Conservation (phyloP, 1,284 basidiomycete species). For the Exobasidium rhododendri region DNA sequence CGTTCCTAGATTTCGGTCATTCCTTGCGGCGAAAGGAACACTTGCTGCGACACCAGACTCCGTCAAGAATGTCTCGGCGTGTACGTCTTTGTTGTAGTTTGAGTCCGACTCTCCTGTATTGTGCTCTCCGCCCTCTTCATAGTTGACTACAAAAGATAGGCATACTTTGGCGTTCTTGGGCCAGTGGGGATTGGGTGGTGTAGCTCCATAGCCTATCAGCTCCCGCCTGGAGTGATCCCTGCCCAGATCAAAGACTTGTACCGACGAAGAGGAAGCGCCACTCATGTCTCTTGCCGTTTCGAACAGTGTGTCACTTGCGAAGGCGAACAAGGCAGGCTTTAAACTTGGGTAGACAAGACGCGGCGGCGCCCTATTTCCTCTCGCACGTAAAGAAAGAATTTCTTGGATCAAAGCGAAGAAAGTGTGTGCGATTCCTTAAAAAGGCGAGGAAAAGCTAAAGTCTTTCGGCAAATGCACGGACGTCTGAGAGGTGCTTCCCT, state of each 20-base stretch:
- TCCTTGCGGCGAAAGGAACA: not conserved
- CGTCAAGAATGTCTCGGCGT: constrained; percentile 50
- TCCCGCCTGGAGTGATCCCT: constrained; percentile 39
- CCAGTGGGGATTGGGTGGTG: constrained; percentile 55
- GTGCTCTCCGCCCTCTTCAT: constrained; percentile 57
- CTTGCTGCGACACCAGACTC: constrained; percentile 21
- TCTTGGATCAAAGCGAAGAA: too few relatives aligned
- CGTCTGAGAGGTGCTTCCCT: too few relatives aligned
- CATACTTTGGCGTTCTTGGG: constrained; percentile 55
- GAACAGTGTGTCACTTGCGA: too few relatives aligned
- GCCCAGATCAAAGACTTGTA: constrained; percentile 7
- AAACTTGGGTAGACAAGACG: too few relatives aligned
- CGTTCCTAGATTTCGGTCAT: constrained; percentile 16
- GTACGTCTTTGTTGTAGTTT: constrained; percentile 1
- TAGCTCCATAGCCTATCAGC: constrained; percentile 54
- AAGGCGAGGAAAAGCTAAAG: too few relatives aligned
- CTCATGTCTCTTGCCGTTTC: too few relatives aligned
- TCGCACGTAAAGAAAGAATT: too few relatives aligned
- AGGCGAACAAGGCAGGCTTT: too few relatives aligned
- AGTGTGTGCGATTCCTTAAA: too few relatives aligned
- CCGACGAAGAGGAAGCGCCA: not conserved
- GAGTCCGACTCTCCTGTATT: constrained; percentile 26
- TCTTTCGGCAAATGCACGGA: too few relatives aligned
- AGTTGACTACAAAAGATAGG: constrained; percentile 56
- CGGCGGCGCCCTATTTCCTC: too few relatives aligned